A percentile compares a stretch with the other conserved stretches of the same genome.
phyloP scores from a whole-genome alignment of 208 protist genomes.

The Crithidia bombi region DNA sequence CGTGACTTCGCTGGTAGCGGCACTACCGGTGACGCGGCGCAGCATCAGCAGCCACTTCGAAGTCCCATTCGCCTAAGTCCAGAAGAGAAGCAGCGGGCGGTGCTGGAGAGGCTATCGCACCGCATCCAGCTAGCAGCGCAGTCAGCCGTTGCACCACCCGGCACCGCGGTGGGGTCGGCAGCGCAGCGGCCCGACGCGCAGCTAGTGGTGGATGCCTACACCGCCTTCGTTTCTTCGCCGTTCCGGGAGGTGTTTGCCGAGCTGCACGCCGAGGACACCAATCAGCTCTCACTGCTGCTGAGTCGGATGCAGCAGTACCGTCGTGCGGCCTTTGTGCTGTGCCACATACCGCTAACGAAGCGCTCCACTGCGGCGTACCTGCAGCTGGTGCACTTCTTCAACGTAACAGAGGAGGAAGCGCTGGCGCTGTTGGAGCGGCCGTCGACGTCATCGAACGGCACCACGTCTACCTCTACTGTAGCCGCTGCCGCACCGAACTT shows the following conservation, averaged over 20 bases:
- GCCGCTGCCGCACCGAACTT: constrained; percentile 52
- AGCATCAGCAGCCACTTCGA: constrained; percentile 11
- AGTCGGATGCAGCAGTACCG: constrained; percentile 68
- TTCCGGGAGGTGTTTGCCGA: constrained; percentile 78
- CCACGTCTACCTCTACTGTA: background rate
- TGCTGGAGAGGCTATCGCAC: constrained; percentile 60
- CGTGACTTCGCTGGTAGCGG: constrained; percentile 62
- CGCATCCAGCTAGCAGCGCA: constrained; percentile 37
- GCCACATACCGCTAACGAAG: constrained; percentile 71
- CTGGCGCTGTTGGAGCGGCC: constrained; percentile 42
- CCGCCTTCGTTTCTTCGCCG: constrained; percentile 75
- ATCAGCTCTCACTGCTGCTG: constrained; percentile 72
- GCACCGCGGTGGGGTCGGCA: background rate
- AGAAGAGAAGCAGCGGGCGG: constrained; percentile 73
- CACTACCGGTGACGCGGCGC: background rate
- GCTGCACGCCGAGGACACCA: constrained; percentile 52
- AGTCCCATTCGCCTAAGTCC: constrained; percentile 65
- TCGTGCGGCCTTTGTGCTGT: constrained; percentile 84
- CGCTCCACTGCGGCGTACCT: constrained; percentile 69
- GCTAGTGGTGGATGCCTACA: constrained; percentile 79
- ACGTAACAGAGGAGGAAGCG: constrained; percentile 70
- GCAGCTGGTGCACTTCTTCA: constrained; percentile 63
- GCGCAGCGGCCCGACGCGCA: constrained; percentile 23
- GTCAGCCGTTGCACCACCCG: background rate
- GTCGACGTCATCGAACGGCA: background rate